Evolutionary conservation across 192 early-diverging fungal species (phyloP).

Genomic region (Backusella circina): DNA sequence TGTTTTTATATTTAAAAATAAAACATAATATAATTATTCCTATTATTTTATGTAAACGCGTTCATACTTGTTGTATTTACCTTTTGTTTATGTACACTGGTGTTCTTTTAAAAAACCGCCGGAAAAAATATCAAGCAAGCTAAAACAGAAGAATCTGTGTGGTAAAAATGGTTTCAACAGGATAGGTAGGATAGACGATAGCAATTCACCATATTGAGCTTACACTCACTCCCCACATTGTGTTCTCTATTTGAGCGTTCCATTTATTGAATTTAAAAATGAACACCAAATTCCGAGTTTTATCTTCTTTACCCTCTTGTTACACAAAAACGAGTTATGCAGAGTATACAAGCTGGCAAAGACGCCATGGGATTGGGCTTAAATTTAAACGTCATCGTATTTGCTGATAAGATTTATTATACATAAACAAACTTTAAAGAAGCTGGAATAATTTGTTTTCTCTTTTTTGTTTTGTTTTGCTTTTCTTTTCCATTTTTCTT

Average conservation of each 20-base stretch:
- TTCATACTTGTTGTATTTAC: not conserved
- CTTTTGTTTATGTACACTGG: not conserved
- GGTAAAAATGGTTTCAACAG: not conserved
- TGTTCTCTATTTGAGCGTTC: not conserved
- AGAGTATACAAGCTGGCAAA: not conserved
- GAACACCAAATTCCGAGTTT: not conserved
- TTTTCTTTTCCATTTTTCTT: not conserved
- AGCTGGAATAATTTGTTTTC: not conserved
- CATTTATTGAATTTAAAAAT: not conserved
- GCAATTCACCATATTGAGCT: not conserved
- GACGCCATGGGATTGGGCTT: slow-evolving; percentile 3
- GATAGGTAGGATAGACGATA: not conserved
- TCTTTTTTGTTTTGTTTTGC: not conserved
- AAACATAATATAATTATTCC: not conserved
- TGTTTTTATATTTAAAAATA: not conserved
- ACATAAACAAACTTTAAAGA: not conserved
- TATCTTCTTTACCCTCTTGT: not conserved
- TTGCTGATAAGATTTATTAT: not conserved
- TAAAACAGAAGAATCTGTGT: not conserved
- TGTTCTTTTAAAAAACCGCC: not conserved
- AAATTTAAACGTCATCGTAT: not conserved
- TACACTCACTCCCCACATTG: not conserved
- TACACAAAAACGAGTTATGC: not conserved
- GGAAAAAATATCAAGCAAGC: not conserved
- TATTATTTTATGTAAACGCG: not conserved